These are phyloP conservation scores for Colletotrichum sp. DNA, from an alignment of 2,329 filamentous ascomycete genomes.

Conservation along the genomic window DNA sequence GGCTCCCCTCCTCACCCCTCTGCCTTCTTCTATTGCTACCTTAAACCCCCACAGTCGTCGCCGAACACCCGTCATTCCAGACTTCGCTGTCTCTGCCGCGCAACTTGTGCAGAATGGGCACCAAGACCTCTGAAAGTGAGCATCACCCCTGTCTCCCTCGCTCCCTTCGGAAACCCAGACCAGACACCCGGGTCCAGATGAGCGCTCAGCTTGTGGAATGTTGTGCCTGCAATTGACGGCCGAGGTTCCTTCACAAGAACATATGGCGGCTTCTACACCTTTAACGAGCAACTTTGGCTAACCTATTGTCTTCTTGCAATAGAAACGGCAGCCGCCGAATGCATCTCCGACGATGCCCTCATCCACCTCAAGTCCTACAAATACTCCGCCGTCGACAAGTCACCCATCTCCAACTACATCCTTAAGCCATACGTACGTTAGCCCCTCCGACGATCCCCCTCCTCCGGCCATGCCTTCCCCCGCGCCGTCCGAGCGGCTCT, in stretches of 20 bases:
- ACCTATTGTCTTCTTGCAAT: background rate
- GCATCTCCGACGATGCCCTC: constrained; percentile 88
- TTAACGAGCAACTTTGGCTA: background rate
- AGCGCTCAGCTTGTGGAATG: background rate
- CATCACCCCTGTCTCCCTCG: background rate
- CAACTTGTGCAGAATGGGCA: constrained; percentile 7
- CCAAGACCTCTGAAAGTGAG: constrained; percentile 16
- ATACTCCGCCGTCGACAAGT: constrained; percentile 97
- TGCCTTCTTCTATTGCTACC: background rate
- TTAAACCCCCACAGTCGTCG: background rate
- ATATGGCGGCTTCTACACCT: background rate
- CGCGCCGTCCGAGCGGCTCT: constrained; percentile 11
- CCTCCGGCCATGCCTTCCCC: constrained; percentile 7
- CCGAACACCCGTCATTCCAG: background rate
- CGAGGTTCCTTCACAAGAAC: background rate
- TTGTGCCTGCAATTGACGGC: background rate
- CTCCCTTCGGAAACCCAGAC: background rate
- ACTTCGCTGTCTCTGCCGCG: constrained; percentile 8
- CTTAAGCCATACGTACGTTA: constrained; percentile 88
- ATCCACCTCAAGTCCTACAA: constrained; percentile 94
- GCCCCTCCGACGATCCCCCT: constrained; percentile 15
- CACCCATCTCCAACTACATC: constrained; percentile 90
- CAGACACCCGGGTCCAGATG: background rate
- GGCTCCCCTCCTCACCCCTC: background rate
- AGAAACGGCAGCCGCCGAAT: constrained; percentile 66